These are phyloP conservation scores for Penicillium capsulatum DNA, from an alignment of 2,329 filamentous ascomycete species.

Conservation along the genomic window DNA sequence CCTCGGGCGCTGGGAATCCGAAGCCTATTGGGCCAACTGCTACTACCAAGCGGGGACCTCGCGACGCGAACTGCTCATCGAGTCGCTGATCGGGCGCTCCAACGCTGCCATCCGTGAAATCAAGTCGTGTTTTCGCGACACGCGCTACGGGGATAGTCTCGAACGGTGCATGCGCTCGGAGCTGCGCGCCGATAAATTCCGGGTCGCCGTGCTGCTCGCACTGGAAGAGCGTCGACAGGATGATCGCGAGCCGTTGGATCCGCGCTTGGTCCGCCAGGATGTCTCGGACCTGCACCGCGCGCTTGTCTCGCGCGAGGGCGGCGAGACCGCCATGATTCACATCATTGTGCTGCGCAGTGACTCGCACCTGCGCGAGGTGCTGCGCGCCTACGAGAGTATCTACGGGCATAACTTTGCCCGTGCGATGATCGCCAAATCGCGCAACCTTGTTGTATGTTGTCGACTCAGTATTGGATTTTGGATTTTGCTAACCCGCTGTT, in stretches of 20 bases:
- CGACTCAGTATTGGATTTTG: no score
- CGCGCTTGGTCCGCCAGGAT: slow-evolving; percentile 63
- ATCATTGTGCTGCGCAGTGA: slow-evolving; percentile 80
- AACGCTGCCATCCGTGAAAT: slow-evolving; percentile 85
- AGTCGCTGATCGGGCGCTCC: slow-evolving; percentile 81
- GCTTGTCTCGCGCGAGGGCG: slow-evolving; percentile 66
- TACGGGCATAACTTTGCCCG: slow-evolving; percentile 79
- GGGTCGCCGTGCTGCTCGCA: slow-evolving; percentile 76
- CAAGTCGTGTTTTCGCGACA: slow-evolving; percentile 84
- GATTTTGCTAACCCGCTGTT: slow-evolving; percentile 1
- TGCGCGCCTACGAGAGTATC: slow-evolving; percentile 68
- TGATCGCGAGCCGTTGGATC: slow-evolving; percentile 65
- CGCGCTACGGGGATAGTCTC: slow-evolving; percentile 80
- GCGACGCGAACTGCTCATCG: slow-evolving; percentile 83
- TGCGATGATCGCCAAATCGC: slow-evolving; percentile 81
- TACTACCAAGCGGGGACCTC: slow-evolving; percentile 90
- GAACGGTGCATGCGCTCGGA: slow-evolving; percentile 85
- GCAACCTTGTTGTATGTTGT: slow-evolving; percentile 79
- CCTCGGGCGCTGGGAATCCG: slow-evolving; percentile 83
- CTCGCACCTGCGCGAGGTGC: slow-evolving; percentile 71
- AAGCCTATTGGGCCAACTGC: slow-evolving; percentile 97
- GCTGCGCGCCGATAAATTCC: slow-evolving; percentile 93
- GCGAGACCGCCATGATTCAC: slow-evolving; percentile 80
- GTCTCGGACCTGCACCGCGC: slow-evolving; percentile 68
- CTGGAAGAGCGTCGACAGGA: slow-evolving; percentile 81